These are phyloP conservation scores for Cryphonectria parasitica DNA, from an alignment of 2,329 filamentous ascomycete species.

Conservation along the genomic window DNA sequence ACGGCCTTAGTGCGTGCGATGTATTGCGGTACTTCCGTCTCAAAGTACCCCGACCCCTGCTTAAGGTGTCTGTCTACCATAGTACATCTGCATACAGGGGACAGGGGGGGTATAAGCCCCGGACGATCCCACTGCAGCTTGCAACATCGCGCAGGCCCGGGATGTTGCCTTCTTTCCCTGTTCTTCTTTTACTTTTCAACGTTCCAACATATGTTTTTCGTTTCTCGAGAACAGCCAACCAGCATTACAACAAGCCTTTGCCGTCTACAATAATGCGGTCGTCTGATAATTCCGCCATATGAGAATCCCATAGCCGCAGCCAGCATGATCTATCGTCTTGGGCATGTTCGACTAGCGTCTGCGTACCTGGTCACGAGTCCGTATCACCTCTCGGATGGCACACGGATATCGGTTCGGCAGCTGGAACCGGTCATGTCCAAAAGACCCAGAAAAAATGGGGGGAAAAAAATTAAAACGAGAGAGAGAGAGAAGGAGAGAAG, in stretches of 20 bases:
- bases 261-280: neutral
- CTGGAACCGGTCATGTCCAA: conserved; percentile 1
- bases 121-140: conserved; percentile 4
- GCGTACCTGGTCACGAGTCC: neutral
- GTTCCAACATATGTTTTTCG: too few species aligned
- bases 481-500: neutral
- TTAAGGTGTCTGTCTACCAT: neutral
- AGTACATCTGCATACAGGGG: neutral
- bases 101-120: neutral
- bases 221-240: neutral
- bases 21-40: neutral
- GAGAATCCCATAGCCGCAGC: neutral
- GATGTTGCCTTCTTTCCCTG: neutral
- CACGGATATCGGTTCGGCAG: conserved; percentile 13
- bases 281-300: neutral
- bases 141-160: neutral
- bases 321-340: neutral
- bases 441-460: neutral
- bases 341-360: neutral
- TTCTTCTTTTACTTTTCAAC: neutral
- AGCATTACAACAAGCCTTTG: neutral
- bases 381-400: neutral
- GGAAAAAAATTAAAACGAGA: neutral
- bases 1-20: neutral
- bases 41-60: neutral